Base-by-base conservation (phyloP, 108 stramenopile species). In the Cyclotella kingstonii region DNA sequence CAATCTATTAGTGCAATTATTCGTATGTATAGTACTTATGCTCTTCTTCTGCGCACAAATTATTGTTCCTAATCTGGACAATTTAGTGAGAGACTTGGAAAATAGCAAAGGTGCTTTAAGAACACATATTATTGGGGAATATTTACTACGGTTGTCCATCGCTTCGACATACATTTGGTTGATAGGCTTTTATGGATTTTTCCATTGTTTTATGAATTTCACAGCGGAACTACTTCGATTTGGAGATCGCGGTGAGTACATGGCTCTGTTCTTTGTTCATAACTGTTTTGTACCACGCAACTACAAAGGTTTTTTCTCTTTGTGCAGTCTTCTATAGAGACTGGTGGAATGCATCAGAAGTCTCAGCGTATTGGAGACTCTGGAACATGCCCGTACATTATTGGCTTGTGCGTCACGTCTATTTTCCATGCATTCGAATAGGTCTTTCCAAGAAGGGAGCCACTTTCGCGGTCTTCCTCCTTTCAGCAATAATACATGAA, bases 371-470 rank as follows among this genome's bases (percentile, higher is more conserved):
- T 66, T 97, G 96, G 96, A 59, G 94, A 19, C 59, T 93, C 1
- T 96, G 93, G 96, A 97, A 97, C 64, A 79, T 94, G 60, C 96
- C 96, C 6, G 96, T 97, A 0, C 96, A 97, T 61, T 89, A 91
- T 52, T 97, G 96, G 96, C 73, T 85, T 28, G 83, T 95, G 23
- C 83, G 97, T 12, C 97, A 98, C 60, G 35, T 93, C 2, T 98
- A 91, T 62, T 91, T 98, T 54, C 95, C 93, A 0, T 87, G 82
- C 26, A 58, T 93, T 30, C 71, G 93, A 25, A 46, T 68, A 21
- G 87, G 89, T 1, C 47, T 84, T n/a, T 70, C 81, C 17, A 95
- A 94, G 61, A 50, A 43, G 9, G 57, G 60, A 7, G 85, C 92
- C 0, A 90, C 83, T 4, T 81, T 89, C 49, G 72, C 89, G 9